A percentile compares a stretch with the other conserved stretches of the same genome.
Conservation (phyloP, 225 moss, liverwort and hornwort species). For the Physcomitrellopsis africana region DNA sequence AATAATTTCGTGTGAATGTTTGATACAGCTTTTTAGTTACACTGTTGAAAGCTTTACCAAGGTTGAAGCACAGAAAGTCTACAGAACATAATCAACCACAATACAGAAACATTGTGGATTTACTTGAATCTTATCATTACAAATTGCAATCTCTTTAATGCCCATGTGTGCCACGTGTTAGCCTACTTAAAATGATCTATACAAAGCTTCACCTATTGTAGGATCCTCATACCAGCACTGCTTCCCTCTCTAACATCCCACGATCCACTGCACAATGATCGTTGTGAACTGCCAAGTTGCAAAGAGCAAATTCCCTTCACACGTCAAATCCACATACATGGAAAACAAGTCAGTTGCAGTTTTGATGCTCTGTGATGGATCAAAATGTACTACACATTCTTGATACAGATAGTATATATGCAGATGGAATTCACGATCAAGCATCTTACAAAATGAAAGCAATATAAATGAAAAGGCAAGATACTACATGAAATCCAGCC, state of each 20-base stretch:
- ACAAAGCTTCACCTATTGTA: constrained; percentile 35
- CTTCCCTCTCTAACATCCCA: constrained; percentile 12
- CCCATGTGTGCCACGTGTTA: constrained; percentile 33
- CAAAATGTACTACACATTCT: neutral
- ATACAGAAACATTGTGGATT: constrained; percentile 23
- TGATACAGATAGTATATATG: neutral
- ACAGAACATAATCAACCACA: constrained; percentile 22
- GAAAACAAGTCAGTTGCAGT: constrained; percentile 7
- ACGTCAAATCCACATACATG: constrained; percentile 34
- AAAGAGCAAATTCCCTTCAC: no score
- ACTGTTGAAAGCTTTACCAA: no score
- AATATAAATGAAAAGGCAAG: neutral
- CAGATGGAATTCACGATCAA: neutral
- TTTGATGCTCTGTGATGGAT: neutral
- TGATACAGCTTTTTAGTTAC: no score
- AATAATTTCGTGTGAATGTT: no score
- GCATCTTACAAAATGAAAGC: neutral
- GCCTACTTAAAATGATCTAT: constrained; percentile 36
- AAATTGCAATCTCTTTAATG: constrained; percentile 33
- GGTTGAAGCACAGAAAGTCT: no score
- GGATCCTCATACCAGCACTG: constrained; percentile 19
- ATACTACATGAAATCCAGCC: neutral
- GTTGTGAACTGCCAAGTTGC: no score
- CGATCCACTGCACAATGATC: constrained; percentile 4
- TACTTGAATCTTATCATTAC: constrained; percentile 30